These are phyloP conservation scores for Cylindrotheca fusiformis DNA, from an alignment of 108 stramenopile genomes.

Conservation along the genomic window DNA sequence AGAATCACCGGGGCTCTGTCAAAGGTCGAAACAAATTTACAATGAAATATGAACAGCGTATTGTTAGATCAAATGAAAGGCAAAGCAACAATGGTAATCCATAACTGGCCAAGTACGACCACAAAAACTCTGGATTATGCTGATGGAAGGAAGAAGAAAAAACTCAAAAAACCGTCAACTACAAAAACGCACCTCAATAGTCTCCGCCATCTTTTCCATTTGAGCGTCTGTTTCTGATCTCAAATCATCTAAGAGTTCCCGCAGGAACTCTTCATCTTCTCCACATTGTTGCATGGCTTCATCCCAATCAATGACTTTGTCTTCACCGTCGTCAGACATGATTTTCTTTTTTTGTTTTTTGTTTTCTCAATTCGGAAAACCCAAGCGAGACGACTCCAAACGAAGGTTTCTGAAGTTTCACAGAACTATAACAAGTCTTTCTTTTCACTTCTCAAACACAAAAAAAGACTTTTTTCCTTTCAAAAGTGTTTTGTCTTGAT, in stretches of 20 bases:
- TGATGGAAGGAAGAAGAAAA: neutral
- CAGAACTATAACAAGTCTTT: too few species aligned
- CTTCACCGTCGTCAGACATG: slow-evolving; percentile 21
- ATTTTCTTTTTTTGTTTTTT: too few species aligned
- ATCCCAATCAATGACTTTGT: slow-evolving; percentile 91
- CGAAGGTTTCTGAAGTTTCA: too few species aligned
- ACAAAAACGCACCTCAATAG: slow-evolving; percentile 51
- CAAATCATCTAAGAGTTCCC: slow-evolving; percentile 85
- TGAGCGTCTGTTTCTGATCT: slow-evolving; percentile 78
- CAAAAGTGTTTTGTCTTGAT: too few species aligned
- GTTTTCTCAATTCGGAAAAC: too few species aligned
- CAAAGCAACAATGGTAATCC: neutral
- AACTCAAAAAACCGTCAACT: neutral
- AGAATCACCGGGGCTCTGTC: slow-evolving; percentile 48
- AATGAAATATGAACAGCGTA: slow-evolving; percentile 3
- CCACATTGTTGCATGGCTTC: slow-evolving; percentile 93
- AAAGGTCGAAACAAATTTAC: slow-evolving; percentile 11
- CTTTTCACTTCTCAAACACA: too few species aligned
- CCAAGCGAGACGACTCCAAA: too few species aligned
- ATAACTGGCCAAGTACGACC: neutral
- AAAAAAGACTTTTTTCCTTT: too few species aligned
- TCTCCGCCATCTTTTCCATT: slow-evolving; percentile 66
- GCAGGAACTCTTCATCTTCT: slow-evolving; percentile 89
- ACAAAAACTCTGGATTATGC: neutral
- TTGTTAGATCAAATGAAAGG: neutral